Evolutionary conservation across 805 yeast genomes (phyloP), one percentile per base, ranked within the genome.

Genomic region (Candida montana): DNA sequence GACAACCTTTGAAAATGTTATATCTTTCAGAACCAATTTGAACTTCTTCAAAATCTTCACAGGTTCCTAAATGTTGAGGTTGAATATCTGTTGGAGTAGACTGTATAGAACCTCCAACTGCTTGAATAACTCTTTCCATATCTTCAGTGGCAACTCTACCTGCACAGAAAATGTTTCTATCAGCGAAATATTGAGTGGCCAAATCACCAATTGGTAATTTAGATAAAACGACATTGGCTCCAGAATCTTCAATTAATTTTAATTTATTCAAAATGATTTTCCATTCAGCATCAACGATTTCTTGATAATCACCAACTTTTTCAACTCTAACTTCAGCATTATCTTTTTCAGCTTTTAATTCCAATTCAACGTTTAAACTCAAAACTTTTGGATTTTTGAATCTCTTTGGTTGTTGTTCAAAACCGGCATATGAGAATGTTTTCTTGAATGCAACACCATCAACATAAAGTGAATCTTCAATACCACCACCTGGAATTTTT

Each of bases 251-350:
- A 50, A 93, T 83, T 39, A 87, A 82, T 57, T 86, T 83, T 52
- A 93, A 75, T 67, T 93, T 93, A 59, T 83, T 76, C 55, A 85
- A 73, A 51, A 93, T 93, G 51, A 93, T 84, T 62, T 86, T 79
- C 98, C 99, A 93, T 66, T 93, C 99, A n/a, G 99, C 99, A 65
- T 93, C 98, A 16, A 93, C 99, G 44, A 93, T 83, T 27, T 83
- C 88, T 69, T 93, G 99, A 66, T 93, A 93, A 55, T 91, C 97
- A 44, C 78, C 75, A 42, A 93, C 97, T 62, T 89, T 83, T 56
- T 87, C 95, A 38, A 93, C 93, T 53, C 99, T 79, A 27, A 93
- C 98, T 71, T 93, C 99, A 9, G 99, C 99, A 61, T 93, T 93
- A 64, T 93, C 99, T 70, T 89, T 91, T 69, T 93, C 99, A 2